A percentile compares a stretch with the other conserved stretches of the same genome.
phyloP scores from a whole-genome alignment of 495 filamentous ascomycete genomes.

The Bathelium albidoporum region DNA sequence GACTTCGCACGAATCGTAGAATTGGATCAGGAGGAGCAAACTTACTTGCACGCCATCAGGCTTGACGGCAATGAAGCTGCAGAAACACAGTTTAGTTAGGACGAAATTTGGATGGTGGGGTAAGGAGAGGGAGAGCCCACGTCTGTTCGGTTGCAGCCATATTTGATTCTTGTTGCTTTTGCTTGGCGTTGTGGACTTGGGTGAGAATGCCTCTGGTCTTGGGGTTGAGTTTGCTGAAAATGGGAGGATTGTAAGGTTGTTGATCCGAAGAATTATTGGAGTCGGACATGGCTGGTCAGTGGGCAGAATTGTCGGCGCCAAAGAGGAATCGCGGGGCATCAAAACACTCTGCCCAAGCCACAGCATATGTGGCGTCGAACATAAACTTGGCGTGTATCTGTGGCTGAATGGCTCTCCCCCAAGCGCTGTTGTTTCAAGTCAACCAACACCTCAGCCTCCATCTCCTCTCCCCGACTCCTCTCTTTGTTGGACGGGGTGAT shows the following conservation, averaged over 20 bases:
- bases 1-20: no score
- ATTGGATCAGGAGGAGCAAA: neutral
- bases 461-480: neutral
- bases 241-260: conserved; percentile 31
- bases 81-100: conserved; percentile 31
- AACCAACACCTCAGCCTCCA: neutral
- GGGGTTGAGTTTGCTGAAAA: conserved; percentile 38
- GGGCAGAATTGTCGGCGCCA: conserved; percentile 1
- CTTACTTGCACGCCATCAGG: conserved; percentile 97
- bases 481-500: neutral
- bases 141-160: conserved; percentile 86
- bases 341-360: neutral
- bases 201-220: conserved; percentile 37
- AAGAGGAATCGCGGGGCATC: neutral
- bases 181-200: conserved; percentile 21
- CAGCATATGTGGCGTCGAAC: neutral
- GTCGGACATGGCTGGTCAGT: neutral
- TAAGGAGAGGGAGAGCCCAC: conserved; percentile 47
- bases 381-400: neutral
- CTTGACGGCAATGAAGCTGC: conserved; percentile 98
- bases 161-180: conserved; percentile 39
- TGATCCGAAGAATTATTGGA: conserved; percentile 6
- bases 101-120: conserved; percentile 28
- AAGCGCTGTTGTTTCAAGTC: neutral
- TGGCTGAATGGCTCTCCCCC: neutral